Percentiles rank a stretch among this genome's conserved stretches.
phyloP scores from a whole-genome alignment of 2,329 filamentous ascomycete species.

The Arthrobotrys megalospora region DNA sequence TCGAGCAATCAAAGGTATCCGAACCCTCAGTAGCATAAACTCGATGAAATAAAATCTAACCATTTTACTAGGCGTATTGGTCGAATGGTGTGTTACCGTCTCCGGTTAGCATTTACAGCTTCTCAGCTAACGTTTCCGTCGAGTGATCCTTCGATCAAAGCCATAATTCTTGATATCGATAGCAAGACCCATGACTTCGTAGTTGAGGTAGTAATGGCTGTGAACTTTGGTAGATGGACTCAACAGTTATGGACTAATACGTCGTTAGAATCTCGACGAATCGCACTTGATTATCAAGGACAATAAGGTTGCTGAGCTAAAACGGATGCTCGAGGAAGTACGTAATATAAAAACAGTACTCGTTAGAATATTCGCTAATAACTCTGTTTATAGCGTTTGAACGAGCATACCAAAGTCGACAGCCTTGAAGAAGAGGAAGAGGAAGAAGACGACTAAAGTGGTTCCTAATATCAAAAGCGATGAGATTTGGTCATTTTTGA shows the following conservation, averaged over 20 bases:
- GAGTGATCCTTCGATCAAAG: slow-evolving; percentile 65
- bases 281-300: slow-evolving; percentile 64
- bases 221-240: background rate
- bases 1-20: slow-evolving; percentile 63
- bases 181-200: slow-evolving; percentile 64
- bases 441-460: slow-evolving; percentile 52
- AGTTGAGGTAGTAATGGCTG: slow-evolving; percentile 55
- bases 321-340: slow-evolving; percentile 63
- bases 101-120: background rate
- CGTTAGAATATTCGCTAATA: slow-evolving; percentile 4
- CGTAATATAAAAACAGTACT: background rate
- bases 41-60: slow-evolving; percentile 18
- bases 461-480: too few species aligned
- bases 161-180: slow-evolving; percentile 65
- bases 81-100: slow-evolving; percentile 62
- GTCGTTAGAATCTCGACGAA: slow-evolving; percentile 63
- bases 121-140: background rate
- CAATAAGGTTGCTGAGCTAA: slow-evolving; percentile 63
- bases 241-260: background rate
- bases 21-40: background rate
- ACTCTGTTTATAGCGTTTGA: slow-evolving; percentile 32
- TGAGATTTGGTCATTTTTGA: too few species aligned
- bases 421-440: slow-evolving; percentile 60
- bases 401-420: slow-evolving; percentile 58
- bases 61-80: slow-evolving; percentile 61